Evolutionary conservation across 2,329 filamentous ascomycete genomes (phyloP).

Genomic region (Pestalotiopsis sp.): DNA sequence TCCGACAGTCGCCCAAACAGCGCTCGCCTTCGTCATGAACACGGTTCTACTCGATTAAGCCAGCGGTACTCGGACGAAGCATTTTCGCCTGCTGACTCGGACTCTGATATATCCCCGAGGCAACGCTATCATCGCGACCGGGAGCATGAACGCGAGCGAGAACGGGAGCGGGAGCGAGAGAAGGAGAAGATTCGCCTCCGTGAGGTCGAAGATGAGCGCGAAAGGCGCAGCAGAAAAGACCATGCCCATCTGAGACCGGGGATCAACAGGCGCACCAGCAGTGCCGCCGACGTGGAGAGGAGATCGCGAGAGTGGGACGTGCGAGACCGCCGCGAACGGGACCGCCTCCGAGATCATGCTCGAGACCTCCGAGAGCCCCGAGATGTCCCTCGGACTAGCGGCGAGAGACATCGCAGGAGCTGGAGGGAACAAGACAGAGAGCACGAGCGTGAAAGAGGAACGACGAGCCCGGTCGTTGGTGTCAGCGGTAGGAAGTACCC

Average conservation of each 20-base stretch:
- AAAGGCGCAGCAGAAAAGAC: conserved; percentile 27
- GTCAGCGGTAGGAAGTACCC: conserved; percentile 32
- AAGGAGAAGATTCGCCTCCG: conserved; percentile 18
- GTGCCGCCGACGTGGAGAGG: conserved; percentile 31
- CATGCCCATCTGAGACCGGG: conserved; percentile 29
- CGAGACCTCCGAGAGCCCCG: conserved; percentile 34
- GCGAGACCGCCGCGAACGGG: conserved; percentile 15
- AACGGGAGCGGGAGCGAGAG: conserved; percentile 23
- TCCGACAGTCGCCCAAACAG: conserved; percentile 12
- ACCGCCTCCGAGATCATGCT: conserved; percentile 18
- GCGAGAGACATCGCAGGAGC: conserved; percentile 28
- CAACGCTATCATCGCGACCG: conserved; percentile 19
- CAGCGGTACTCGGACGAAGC: conserved; percentile 31
- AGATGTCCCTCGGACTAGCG: conserved; percentile 24
- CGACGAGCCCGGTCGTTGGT: conserved; percentile 18
- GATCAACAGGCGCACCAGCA: conserved; percentile 30
- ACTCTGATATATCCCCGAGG: conserved; percentile 24
- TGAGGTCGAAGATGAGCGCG: conserved; percentile 28
- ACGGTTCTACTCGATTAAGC: conserved; percentile 23
- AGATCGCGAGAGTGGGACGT: conserved; percentile 29
- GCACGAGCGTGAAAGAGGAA: conserved; percentile 24
- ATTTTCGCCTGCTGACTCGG: conserved; percentile 29
- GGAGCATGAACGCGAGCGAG: conserved; percentile 13
- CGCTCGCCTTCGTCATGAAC: conserved; percentile 26
- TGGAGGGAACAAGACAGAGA: conserved; percentile 24